Base-by-base conservation (phyloP, 176 grass and related monocot genomes). In the Juncus effusus region DNA sequence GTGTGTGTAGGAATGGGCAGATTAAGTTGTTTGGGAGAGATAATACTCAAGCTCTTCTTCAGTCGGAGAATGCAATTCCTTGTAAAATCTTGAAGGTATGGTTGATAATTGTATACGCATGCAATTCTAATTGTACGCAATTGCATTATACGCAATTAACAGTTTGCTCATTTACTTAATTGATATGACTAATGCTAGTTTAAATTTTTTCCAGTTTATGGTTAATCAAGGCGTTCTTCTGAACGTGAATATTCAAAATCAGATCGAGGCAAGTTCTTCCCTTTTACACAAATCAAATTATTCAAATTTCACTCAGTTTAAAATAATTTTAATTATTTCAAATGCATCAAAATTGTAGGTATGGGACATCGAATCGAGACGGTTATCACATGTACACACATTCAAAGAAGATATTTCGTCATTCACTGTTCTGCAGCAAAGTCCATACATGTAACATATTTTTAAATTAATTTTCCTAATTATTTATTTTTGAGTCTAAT, bases 11-110 rank as follows among this genome's bases (percentile, higher is more conserved):
- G 80, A 93, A 89, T 76, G 94, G 88, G 14, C 79, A 86, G 64
- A 87, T 93, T 84, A 99, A 99, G 80, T 70, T 93, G 36, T 80
- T 99, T 40, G 94, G 88, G 70, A 87, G 81, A 50, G 88, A 93
- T 79, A 93, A 99, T 74, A 84, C 85, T 52, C 94, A 99, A 90
- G 83, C 76, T 61, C 81, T 99, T 28, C 88, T 93, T 63, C 94
- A 87, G 42, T 99, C 78, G 1, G 77, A 80, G 9, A 73, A 61
- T 10, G 82, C 77, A 0, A 6, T 42, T 56, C 75, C 78, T 11
- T 77, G 77, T 68, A 93, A 81, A 82, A 93, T 93, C 65, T 9
- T 93, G 69, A 82, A 65, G 88, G 94, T 93, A 60, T 40, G 15
- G 7, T 16, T 16, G 13, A 57, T 57, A 16, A 57, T 13, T 13